Percentiles rank a stretch among this genome's conserved stretches.
phyloP scores from a whole-genome alignment of 2,329 filamentous ascomycete genomes.

The Trichocomaceae sp. region DNA sequence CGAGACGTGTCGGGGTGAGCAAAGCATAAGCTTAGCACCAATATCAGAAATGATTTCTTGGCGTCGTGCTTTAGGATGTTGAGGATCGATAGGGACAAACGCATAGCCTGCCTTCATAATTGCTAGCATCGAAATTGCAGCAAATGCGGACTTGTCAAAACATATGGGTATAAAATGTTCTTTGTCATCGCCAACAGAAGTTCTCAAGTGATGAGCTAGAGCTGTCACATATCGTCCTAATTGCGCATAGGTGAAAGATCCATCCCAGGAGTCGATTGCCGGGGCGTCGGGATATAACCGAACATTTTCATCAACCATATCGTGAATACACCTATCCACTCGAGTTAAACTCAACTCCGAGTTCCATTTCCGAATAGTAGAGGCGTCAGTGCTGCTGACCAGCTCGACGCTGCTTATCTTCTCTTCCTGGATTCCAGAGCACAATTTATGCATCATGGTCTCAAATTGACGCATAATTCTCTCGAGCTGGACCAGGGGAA shows the following conservation, averaged over 20 bases:
- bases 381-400: not conserved
- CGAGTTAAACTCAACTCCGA: slow-evolving; percentile 10
- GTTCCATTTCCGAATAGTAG: slow-evolving; percentile 10
- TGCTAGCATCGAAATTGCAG: slow-evolving; percentile 14
- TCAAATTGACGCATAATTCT: slow-evolving; percentile 10
- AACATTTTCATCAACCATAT: slow-evolving; percentile 6
- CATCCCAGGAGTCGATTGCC: slow-evolving; percentile 30
- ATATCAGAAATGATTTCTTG: slow-evolving; percentile 8
- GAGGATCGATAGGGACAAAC: slow-evolving; percentile 13
- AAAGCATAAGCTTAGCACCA: slow-evolving; percentile 7
- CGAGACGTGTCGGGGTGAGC: slow-evolving; percentile 5
- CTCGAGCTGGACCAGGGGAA: slow-evolving; percentile 6
- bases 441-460: slow-evolving; percentile 6
- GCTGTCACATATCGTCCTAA: slow-evolving; percentile 27
- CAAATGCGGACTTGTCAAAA: slow-evolving; percentile 17
- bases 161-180: slow-evolving; percentile 20
- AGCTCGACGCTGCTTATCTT: not conserved
- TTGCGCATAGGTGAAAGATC: slow-evolving; percentile 28
- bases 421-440: not conserved
- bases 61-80: slow-evolving; percentile 7
- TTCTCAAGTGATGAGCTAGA: slow-evolving; percentile 25
- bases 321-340: slow-evolving; percentile 9
- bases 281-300: slow-evolving; percentile 16
- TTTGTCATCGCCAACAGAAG: slow-evolving; percentile 20
- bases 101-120: slow-evolving; percentile 18